A percentile compares a stretch with the other conserved stretches of the same genome.
These are phyloP conservation scores for Liquidambar formosana DNA, from an alignment of 164 flowering plant species.

Conservation along the genomic window DNA sequence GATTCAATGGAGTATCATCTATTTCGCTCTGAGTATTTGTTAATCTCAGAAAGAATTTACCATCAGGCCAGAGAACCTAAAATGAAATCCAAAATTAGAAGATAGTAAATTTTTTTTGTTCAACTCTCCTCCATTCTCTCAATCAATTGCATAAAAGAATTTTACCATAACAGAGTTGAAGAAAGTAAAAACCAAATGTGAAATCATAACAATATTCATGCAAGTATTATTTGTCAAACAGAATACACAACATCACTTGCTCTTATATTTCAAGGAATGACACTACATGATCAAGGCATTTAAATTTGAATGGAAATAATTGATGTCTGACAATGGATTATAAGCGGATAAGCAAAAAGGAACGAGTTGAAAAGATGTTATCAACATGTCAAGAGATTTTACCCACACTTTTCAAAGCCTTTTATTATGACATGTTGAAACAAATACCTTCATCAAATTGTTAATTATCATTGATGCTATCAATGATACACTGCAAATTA, in stretches of 20 bases:
- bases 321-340: not conserved
- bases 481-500: no score
- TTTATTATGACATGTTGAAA: no score
- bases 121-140: not conserved
- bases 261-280: not conserved
- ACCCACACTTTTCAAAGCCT: no score
- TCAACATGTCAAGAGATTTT: not conserved
- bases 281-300: not conserved
- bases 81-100: slow-evolving; percentile 8
- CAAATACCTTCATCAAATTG: no score
- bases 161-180: not conserved
- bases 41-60: slow-evolving; percentile 64
- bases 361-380: no score
- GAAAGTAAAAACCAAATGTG: not conserved
- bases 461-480: no score
- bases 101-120: not conserved
- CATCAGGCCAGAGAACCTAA: slow-evolving; percentile 93
- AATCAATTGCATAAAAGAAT: not conserved
- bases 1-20: slow-evolving; percentile 24
- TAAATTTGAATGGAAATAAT: not conserved
- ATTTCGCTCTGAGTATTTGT: slow-evolving; percentile 19
- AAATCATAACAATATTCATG: no score
- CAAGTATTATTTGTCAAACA: not conserved
- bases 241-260: not conserved
- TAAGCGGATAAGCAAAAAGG: not conserved